Percentiles rank a stretch among this genome's conserved stretches.
Evolutionary conservation across 805 yeast species (phyloP).

Genomic region (Teunomyces tritomae): DNA sequence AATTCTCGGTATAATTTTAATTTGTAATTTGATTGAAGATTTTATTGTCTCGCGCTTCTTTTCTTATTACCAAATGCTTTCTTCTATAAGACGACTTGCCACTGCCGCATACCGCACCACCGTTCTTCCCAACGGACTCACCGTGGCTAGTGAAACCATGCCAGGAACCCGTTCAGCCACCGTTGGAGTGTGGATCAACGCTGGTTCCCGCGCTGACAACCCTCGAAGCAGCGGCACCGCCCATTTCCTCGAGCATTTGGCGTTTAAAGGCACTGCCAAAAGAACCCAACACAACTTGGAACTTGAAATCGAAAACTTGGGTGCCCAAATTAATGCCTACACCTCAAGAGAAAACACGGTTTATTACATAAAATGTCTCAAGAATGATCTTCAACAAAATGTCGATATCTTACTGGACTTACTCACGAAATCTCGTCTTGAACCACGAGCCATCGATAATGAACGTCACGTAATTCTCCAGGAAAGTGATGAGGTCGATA

Average conservation of each 20-base stretch:
- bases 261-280: constrained; percentile 88
- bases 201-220: constrained; percentile 96
- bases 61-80: background rate
- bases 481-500: constrained; percentile 96
- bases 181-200: constrained; percentile 97
- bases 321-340: constrained; percentile 97
- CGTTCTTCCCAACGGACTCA: constrained; percentile 82
- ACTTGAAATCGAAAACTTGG: constrained; percentile 91
- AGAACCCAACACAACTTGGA: constrained; percentile 83
- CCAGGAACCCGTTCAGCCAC: constrained; percentile 94
- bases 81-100: constrained; percentile 2
- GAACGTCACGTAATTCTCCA: constrained; percentile 96
- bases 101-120: constrained; percentile 50
- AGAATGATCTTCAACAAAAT: constrained; percentile 76
- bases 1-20: background rate
- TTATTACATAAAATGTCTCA: constrained; percentile 86
- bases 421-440: constrained; percentile 80
- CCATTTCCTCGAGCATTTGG: constrained; percentile 93
- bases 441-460: constrained; percentile 81
- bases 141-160: constrained; percentile 86
- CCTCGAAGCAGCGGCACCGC: constrained; percentile 90
- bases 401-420: constrained; percentile 89
- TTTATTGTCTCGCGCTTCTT: background rate
- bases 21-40: background rate
- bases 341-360: constrained; percentile 97